Percentiles rank a stretch among this genome's conserved stretches.
phyloP scores from a whole-genome alignment of 352 stramenopile genomes.

The Phytophthora syringae region DNA sequence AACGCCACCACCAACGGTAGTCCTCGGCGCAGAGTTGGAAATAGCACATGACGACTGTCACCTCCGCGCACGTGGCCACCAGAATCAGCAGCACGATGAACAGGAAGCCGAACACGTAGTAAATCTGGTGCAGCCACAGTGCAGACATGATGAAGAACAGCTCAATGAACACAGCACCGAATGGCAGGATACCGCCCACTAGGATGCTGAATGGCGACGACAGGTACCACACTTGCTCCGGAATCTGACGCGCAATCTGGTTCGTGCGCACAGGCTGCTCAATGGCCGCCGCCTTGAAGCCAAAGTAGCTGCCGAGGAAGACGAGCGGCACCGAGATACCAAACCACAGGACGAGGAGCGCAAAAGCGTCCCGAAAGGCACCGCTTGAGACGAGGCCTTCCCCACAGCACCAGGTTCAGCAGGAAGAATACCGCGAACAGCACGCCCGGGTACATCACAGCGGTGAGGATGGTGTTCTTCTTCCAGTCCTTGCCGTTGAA shows the following conservation, averaged over 20 bases:
- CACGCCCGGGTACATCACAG: conserved; percentile 93
- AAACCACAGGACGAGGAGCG: conserved; percentile 98
- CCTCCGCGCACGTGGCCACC: conserved; percentile 97
- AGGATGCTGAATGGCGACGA: conserved; percentile 94
- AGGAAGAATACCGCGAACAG: conserved; percentile 96
- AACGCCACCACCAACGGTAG: conserved; percentile 98
- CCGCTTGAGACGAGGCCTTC: conserved; percentile 87
- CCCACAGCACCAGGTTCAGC: conserved; percentile 96
- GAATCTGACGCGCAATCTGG: conserved; percentile 92
- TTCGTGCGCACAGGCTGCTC: conserved; percentile 92
- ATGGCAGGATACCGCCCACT: conserved; percentile 98
- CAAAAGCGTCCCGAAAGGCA: conserved; percentile 98
- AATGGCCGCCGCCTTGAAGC: conserved; percentile 88
- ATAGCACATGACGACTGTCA: conserved; percentile 99
- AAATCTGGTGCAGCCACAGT: conserved; percentile 99
- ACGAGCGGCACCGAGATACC: conserved; percentile 98
- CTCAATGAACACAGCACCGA: conserved; percentile 99
- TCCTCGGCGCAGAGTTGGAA: conserved; percentile 99
- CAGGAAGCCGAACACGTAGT: conserved; percentile 99
- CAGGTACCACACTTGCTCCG: conserved; percentile 97
- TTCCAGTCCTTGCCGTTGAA: conserved; percentile 98
- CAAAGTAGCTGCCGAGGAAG: conserved; percentile 98
- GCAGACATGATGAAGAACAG: conserved; percentile 99
- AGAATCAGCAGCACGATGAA: conserved; percentile 99
- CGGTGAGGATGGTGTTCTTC: conserved; percentile 96